Conservation (phyloP, 83 land plant species). For the Diphasiastrum complanatum region DNA sequence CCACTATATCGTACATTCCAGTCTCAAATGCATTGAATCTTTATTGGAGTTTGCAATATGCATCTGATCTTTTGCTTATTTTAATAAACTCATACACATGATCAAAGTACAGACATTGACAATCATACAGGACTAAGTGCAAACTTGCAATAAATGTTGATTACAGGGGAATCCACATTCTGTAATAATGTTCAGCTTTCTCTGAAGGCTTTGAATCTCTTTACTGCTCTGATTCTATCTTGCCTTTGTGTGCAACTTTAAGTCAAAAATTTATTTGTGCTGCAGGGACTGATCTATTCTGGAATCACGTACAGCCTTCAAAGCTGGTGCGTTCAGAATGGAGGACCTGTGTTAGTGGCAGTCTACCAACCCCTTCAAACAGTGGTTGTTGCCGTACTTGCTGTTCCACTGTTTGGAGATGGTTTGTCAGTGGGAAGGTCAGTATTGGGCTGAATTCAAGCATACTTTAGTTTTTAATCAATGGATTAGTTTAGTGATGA, state of each 20-base stretch:
- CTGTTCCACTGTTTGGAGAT: conserved; percentile 37
- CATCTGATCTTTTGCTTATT: no score
- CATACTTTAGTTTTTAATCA: no score
- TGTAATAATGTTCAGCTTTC: background rate
- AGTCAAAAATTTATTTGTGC: background rate
- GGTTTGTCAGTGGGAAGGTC: conserved; percentile 57
- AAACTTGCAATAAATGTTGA: no score
- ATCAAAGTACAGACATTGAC: no score
- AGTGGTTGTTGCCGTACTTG: conserved; percentile 42
- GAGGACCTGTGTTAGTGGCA: conserved; percentile 57
- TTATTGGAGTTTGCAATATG: no score
- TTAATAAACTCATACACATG: no score
- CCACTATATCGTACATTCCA: no score
- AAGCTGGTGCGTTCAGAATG: conserved; percentile 52
- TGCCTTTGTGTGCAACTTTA: background rate
- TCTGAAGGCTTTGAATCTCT: background rate
- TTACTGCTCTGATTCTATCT: conserved; percentile 1
- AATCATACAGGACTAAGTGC: no score
- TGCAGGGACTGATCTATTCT: conserved; percentile 55
- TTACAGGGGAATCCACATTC: no score
- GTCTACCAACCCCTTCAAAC: conserved; percentile 51
- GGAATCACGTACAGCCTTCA: conserved; percentile 46
- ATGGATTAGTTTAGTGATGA: no score
- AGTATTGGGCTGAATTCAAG: no score
- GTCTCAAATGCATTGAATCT: no score